A percentile compares a stretch with the other conserved stretches of the same genome.
Evolutionary conservation across 106 monocot genomes (phyloP).

Genomic region (Phalaenopsis equestris): DNA sequence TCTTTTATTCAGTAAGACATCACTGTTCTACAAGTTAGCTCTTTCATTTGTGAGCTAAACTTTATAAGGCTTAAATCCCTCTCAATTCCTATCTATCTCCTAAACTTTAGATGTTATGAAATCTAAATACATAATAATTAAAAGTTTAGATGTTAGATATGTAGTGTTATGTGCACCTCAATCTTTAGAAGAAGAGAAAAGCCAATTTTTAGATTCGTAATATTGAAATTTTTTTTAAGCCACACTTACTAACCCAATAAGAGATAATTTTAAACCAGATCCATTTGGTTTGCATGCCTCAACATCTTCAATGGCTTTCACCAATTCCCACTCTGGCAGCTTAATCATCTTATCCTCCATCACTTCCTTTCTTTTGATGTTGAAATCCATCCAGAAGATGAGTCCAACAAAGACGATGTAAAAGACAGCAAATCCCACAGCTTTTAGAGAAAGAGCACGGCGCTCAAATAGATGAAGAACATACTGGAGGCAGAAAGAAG

Average conservation of each 20-base stretch:
- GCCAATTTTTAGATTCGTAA: too few species aligned
- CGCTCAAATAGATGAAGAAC: slow-evolving; percentile 25
- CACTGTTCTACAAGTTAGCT: too few species aligned
- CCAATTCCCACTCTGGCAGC: slow-evolving; percentile 11
- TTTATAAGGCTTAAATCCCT: too few species aligned
- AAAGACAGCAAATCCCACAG: slow-evolving; percentile 58
- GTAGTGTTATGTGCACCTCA: too few species aligned
- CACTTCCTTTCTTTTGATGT: not conserved
- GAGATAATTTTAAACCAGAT: not conserved
- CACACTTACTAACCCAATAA: slow-evolving; percentile 10
- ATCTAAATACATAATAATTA: too few species aligned
- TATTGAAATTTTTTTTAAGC: too few species aligned
- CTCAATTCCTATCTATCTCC: too few species aligned
- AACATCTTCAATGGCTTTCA: not conserved
- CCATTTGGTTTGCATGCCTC: not conserved
- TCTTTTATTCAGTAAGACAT: too few species aligned
- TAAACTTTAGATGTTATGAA: too few species aligned
- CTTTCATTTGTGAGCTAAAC: too few species aligned
- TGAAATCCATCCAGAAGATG: slow-evolving; percentile 87
- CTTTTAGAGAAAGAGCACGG: slow-evolving; percentile 84
- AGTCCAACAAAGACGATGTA: slow-evolving; percentile 79
- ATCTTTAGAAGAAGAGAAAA: too few species aligned
- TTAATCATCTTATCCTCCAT: slow-evolving; percentile 16
- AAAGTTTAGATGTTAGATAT: too few species aligned
- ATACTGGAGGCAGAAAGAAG: slow-evolving; percentile 18